A percentile compares a stretch with the other conserved stretches of the same genome.
phyloP scores from a whole-genome alignment of 2,329 filamentous ascomycete species.

The Calonectria hongkongensis region DNA sequence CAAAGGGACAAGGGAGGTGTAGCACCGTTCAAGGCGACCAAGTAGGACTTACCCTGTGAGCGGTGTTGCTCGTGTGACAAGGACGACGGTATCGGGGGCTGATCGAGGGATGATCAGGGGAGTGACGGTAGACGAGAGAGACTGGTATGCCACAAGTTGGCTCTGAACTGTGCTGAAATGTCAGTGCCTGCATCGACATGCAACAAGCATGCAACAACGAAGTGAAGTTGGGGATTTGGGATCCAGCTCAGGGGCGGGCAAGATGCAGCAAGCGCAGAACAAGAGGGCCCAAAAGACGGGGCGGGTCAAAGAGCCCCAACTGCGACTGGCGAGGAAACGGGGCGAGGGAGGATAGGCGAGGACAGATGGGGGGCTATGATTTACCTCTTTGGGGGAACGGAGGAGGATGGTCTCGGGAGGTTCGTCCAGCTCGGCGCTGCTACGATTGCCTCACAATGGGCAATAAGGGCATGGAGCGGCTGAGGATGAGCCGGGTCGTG shows the following conservation, averaged over 20 bases:
- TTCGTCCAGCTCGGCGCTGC: slow-evolving; percentile 61
- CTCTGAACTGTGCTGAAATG: slow-evolving; percentile 47
- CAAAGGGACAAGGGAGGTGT: slow-evolving; percentile 28
- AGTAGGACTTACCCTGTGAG: slow-evolving; percentile 48
- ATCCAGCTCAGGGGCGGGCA: slow-evolving; percentile 35
- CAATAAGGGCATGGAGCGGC: slow-evolving; percentile 60
- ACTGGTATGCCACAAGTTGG: slow-evolving; percentile 48
- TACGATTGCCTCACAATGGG: slow-evolving; percentile 64
- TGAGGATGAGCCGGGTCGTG: slow-evolving; percentile 50
- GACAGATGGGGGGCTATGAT: slow-evolving; percentile 42
- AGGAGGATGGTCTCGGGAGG: slow-evolving; percentile 54
- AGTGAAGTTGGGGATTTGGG: slow-evolving; percentile 27
- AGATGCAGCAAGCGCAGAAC: slow-evolving; percentile 37
- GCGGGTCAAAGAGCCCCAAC: slow-evolving; percentile 45
- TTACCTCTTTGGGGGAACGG: slow-evolving; percentile 55
- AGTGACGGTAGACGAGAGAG: slow-evolving; percentile 43
- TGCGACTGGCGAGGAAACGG: slow-evolving; percentile 45
- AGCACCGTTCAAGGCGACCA: slow-evolving; percentile 29
- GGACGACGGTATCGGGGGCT: slow-evolving; percentile 39
- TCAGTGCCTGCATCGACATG: slow-evolving; percentile 48
- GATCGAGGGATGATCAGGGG: slow-evolving; percentile 40
- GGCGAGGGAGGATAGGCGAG: slow-evolving; percentile 45
- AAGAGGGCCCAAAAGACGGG: slow-evolving; percentile 49
- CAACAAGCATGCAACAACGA: slow-evolving; percentile 43
- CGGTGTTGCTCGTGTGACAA: slow-evolving; percentile 46